Base-by-base conservation (phyloP, 352 stramenopile genomes). In the Phytopythium cucurbitacearum region DNA sequence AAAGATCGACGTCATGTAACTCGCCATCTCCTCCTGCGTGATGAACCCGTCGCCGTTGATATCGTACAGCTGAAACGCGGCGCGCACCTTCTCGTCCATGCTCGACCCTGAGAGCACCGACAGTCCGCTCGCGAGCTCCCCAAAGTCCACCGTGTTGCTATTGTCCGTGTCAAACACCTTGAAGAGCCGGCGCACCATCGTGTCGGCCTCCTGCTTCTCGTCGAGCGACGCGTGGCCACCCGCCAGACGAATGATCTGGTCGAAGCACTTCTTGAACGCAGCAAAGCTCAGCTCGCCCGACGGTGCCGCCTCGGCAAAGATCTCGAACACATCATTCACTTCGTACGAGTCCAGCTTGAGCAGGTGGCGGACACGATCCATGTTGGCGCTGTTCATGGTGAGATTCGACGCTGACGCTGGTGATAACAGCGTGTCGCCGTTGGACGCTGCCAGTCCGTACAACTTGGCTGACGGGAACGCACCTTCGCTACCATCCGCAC, bases 1-100 rank as follows among this genome's bases (percentile, higher is more conserved):
- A 50, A 96, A 95, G 49, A 96, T 89, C 34, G 85, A 92, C 35
- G 77, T 92, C 79, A 95, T 85, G 67, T 94, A 95, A 57, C 67
- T 89, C 36, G 86, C 69, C 81, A 96, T 94, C 59, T 96, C 87
- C 45, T 92, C 81, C 55, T 88, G 62, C 35, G 80, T 89, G 44
- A 94, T 94, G 64, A 76, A 94, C 3, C 84, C 84, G 57, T 94
- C 80, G 45, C 79, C 77, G 56, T 94, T 91, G 52, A 89, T 76
- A 53, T 96, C 84, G 50, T 94, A 93, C 34, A 96, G 58, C 43
- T 88, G 79, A 53, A 96, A 96, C 3, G 81, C 85, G 40, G 84
- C 87, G 45, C 80, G 71, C 56, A 93, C 82, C 40, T 94, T 94
- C 51, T 94, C 83, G 42, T 95, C 85, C 76, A 94, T 91, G 47